These are phyloP conservation scores for Chimonanthus salicifolius DNA, from an alignment of 164 flowering plant genomes.

Conservation along the genomic window DNA sequence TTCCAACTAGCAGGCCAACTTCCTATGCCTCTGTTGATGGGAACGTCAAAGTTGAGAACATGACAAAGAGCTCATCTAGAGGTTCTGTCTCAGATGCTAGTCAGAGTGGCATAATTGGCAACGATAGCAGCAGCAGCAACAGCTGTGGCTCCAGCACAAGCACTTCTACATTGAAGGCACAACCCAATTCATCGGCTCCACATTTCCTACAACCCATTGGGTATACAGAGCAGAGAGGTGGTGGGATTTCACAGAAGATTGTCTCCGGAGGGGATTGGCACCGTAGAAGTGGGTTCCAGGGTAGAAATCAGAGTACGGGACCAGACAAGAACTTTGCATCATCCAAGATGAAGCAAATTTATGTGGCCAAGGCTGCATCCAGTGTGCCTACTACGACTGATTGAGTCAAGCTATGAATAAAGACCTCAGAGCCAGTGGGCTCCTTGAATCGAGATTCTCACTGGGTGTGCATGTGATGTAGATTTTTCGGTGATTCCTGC, in stretches of 20 bases:
- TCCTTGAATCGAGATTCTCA: neutral
- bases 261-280: conserved; percentile 55
- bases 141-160: conserved; percentile 21
- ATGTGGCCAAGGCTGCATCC: conserved; percentile 68
- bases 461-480: neutral
- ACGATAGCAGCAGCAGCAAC: conserved; percentile 8
- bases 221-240: conserved; percentile 47
- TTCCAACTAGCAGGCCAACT: conserved; percentile 12
- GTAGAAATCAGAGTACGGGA: conserved; percentile 47
- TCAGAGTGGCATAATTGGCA: conserved; percentile 28
- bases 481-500: neutral
- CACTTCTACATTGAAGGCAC: conserved; percentile 10
- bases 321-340: conserved; percentile 43
- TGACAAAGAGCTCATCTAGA: conserved; percentile 20
- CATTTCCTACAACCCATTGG: conserved; percentile 40
- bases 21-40: conserved; percentile 9
- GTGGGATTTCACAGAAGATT: conserved; percentile 37
- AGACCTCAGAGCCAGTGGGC: neutral
- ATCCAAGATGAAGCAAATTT: conserved; percentile 69
- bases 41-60: conserved; percentile 12
- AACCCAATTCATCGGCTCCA: conserved; percentile 29
- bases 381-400: conserved; percentile 21
- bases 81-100: conserved; percentile 48
- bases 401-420: neutral
- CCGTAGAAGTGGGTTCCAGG: conserved; percentile 61